Percentiles rank a stretch among this genome's conserved stretches.
Conservation (phyloP, 2,329 filamentous ascomycete genomes). For the Beauveria sp. region DNA sequence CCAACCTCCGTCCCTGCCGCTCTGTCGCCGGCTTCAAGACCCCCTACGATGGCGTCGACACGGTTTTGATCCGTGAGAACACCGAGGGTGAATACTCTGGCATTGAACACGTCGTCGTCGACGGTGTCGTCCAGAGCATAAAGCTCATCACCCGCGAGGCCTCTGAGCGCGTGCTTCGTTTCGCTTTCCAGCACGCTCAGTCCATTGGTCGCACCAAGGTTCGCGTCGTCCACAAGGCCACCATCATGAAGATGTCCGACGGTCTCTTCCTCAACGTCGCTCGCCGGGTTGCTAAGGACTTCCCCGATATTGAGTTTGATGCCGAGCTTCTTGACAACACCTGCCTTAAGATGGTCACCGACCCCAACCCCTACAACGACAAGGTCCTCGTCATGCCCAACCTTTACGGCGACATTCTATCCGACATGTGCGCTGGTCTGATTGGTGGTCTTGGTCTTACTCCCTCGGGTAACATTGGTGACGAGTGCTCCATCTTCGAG, state of each 20-base stretch:
- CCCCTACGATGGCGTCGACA: constrained; percentile 94
- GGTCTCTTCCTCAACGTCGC: constrained; percentile 93
- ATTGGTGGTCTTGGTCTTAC: constrained; percentile 97
- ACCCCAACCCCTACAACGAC: constrained; percentile 95
- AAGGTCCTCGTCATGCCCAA: constrained; percentile 98
- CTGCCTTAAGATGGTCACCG: constrained; percentile 97
- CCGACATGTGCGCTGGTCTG: constrained; percentile 97
- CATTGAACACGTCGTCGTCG: constrained; percentile 96
- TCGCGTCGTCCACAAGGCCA: constrained; percentile 97
- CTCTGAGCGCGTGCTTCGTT: constrained; percentile 90
- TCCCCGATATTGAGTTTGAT: constrained; percentile 92
- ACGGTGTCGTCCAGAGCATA: constrained; percentile 97
- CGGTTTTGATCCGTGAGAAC: constrained; percentile 97
- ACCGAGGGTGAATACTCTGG: constrained; percentile 99
- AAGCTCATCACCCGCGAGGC: constrained; percentile 98
- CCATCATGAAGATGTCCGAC: constrained; percentile 99
- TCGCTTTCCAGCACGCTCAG: constrained; percentile 96
- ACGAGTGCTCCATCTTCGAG: constrained; percentile 99
- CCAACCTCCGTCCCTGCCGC: constrained; percentile 96
- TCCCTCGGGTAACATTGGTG: constrained; percentile 96
- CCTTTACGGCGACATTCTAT: constrained; percentile 98
- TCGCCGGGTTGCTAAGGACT: constrained; percentile 84
- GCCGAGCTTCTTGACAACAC: constrained; percentile 98
- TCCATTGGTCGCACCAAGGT: constrained; percentile 94
- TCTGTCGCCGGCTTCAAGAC: constrained; percentile 98